phyloP scores from a whole-genome alignment of 345 rosid genomes.

The Pistacia integerrima region DNA sequence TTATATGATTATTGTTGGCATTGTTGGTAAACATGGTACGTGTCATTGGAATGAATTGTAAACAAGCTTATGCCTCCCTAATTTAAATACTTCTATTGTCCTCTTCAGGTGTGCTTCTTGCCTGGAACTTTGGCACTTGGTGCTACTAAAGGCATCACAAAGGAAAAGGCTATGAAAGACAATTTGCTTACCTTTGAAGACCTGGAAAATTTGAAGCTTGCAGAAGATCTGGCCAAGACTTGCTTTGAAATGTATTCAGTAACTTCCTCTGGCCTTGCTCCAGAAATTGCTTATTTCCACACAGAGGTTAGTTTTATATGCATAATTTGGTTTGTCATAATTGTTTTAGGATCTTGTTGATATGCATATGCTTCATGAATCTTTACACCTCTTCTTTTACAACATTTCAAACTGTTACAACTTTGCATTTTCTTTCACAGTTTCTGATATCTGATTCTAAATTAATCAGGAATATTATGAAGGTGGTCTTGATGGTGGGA shows the following conservation, averaged over 20 bases:
- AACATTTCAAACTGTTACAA: not conserved
- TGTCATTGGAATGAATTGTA: not conserved
- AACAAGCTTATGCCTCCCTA: not conserved
- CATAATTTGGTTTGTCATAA: not conserved
- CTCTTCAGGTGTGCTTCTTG: constrained; percentile 83
- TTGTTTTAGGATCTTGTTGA: not conserved
- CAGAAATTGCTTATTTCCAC: constrained; percentile 97
- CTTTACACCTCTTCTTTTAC: not conserved
- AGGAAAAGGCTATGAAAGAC: constrained; percentile 71
- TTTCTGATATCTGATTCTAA: constrained; percentile 27
- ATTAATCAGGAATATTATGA: constrained; percentile 74
- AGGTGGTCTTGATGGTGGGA: constrained; percentile 88
- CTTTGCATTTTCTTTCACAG: not conserved
- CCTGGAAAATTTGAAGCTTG: constrained; percentile 90
- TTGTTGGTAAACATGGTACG: not conserved
- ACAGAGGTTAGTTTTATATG: constrained; percentile 55
- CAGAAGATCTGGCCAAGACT: constrained; percentile 86
- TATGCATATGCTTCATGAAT: not conserved
- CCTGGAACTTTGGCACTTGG: constrained; percentile 98
- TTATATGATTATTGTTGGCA: not conserved
- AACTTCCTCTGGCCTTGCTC: constrained; percentile 96
- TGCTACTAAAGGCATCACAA: constrained; percentile 88
- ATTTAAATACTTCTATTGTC: constrained; percentile 8
- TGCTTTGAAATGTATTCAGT: constrained; percentile 95
- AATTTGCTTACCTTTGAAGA: constrained; percentile 87